Percentiles rank a stretch among this genome's conserved stretches.
These are phyloP conservation scores for Picea engelmannii DNA, from an alignment of 83 land plant species.

Conservation along the genomic window DNA sequence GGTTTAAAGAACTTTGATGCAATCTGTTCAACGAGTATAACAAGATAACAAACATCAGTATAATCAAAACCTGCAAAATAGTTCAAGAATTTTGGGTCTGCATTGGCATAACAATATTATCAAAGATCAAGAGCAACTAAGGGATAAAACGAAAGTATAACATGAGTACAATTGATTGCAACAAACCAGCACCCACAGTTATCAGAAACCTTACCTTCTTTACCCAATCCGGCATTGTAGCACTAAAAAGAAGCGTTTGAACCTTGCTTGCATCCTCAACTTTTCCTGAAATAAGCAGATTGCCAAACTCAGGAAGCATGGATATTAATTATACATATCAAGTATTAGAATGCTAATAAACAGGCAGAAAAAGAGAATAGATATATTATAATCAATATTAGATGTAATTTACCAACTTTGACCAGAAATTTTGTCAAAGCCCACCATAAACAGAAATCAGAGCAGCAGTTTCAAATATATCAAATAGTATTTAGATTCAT, in stretches of 20 bases:
- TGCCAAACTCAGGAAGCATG: not conserved
- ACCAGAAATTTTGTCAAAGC: not conserved
- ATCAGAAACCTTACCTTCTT: slow-evolving; percentile 49
- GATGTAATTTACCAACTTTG: not conserved
- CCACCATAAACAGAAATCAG: not conserved
- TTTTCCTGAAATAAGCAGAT: slow-evolving; percentile 47
- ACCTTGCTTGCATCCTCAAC: slow-evolving; percentile 79
- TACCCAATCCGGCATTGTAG: slow-evolving; percentile 97
- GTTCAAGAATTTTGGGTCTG: not conserved
- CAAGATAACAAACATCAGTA: not conserved
- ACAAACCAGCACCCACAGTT: not conserved
- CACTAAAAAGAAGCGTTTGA: slow-evolving; percentile 99
- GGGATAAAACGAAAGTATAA: not conserved
- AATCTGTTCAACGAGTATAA: slow-evolving; percentile 44
- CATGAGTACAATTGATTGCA: not conserved
- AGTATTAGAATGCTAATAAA: not conserved
- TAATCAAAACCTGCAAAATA: not conserved
- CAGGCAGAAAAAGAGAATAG: not conserved
- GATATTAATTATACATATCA: not conserved
- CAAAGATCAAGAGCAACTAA: not conserved
- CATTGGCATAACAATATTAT: not conserved
- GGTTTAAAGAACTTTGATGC: slow-evolving; percentile 75
- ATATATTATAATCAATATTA: not conserved
- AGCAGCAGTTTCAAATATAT: not conserved
- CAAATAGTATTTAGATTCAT: not conserved